Evolutionary conservation across 352 stramenopile species (phyloP), one percentile per base, ranked within the genome.

Genomic region (Phytophthora hibernalis): DNA sequence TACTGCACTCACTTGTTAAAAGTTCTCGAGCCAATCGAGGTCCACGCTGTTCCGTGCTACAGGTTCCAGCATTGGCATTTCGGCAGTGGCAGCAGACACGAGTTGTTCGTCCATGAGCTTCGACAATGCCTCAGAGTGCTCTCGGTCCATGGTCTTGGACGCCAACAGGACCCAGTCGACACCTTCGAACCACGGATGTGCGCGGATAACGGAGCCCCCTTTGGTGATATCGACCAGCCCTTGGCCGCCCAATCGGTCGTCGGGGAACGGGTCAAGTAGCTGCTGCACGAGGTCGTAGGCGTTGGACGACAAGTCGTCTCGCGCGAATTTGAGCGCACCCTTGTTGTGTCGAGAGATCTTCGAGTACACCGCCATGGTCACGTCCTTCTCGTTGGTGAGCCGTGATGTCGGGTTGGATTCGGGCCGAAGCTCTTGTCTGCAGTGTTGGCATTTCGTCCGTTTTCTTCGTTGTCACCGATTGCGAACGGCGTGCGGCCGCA

Each of bases 401-500:
- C 48, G 60, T 3, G 60, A 49, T 13, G 66, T 70, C 38, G 55
- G 56, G 35, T 60, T 64, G 15, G 54, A 33, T 54, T 68, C 12
- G 65, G 64, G 33, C 81, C 79, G 48, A 89, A 77, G 26, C 82
- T 82, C 58, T 82, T 87, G 56, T 86, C 72, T 0, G 74, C 79
- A 12, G n/a, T 53, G 47, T 60, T 68, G 31, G 20, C 56, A 7
- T 49, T 31, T 15, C 12, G 8, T 15, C 20, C 7, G 31, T 61
- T 57, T 15, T 61, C 26, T n/a, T 53, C 56, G 24, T 61, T 64
- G 24, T 35, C 68, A 11, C 56, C 31, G 37, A 75, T 33, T 2
- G 61, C 48, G 65, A 97, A 97, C n/a, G 90, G 90, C n/a, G 90
- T 96, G 20, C 90, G 75, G 0, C 90, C 90, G 40, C 80, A 90